phyloP scores from a whole-genome alignment of 805 yeast genomes.

The Tanozyma kutaoensis region DNA sequence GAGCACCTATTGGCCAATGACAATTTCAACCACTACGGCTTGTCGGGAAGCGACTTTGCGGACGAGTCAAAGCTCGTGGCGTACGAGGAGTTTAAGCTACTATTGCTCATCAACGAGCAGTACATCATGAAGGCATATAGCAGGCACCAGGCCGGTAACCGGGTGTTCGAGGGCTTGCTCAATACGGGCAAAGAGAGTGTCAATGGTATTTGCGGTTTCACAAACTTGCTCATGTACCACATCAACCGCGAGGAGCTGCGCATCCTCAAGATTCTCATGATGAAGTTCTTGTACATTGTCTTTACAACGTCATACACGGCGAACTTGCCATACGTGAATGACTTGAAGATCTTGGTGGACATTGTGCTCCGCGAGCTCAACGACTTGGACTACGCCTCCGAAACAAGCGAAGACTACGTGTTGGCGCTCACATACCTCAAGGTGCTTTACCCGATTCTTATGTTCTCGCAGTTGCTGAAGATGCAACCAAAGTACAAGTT shows the following conservation, averaged over 20 bases:
- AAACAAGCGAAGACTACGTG: constrained; percentile 40
- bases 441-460: constrained; percentile 58
- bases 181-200: constrained; percentile 7
- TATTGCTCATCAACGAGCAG: constrained; percentile 77
- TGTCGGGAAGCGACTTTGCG: constrained; percentile 17
- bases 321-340: constrained; percentile 69
- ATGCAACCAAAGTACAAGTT: constrained; percentile 42
- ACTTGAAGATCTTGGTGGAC: constrained; percentile 71
- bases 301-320: constrained; percentile 54
- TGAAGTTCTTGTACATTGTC: constrained; percentile 64
- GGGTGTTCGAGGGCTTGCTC: constrained; percentile 39
- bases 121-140: constrained; percentile 51
- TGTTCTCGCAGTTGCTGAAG: constrained; percentile 44
- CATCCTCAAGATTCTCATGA: constrained; percentile 60
- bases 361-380: constrained; percentile 70
- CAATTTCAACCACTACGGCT: constrained; percentile 19
- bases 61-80: constrained; percentile 34
- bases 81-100: constrained; percentile 53
- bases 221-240: constrained; percentile 45
- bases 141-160: constrained; percentile 11
- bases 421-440: constrained; percentile 40
- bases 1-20: constrained; percentile 18
- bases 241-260: constrained; percentile 68
- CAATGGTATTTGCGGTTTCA: constrained; percentile 48
- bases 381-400: constrained; percentile 44